A percentile compares a stretch with the other conserved stretches of the same genome.
These are phyloP conservation scores for Diaporthe helianthi DNA, from an alignment of 2,329 filamentous ascomycete genomes.

Conservation along the genomic window DNA sequence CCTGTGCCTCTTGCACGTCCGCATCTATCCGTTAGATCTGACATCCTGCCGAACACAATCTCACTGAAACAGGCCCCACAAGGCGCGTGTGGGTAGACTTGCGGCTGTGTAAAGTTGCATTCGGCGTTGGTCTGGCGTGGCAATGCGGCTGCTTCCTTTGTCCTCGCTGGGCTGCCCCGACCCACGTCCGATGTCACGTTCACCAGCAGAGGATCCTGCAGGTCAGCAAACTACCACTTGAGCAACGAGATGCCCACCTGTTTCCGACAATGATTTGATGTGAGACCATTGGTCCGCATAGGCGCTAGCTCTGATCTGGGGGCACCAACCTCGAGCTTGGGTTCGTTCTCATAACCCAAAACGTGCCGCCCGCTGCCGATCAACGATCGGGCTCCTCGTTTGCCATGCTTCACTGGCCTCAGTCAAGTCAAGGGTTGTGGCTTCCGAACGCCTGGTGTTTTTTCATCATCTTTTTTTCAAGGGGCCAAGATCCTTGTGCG, in stretches of 20 bases:
- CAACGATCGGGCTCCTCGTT: constrained; percentile 1
- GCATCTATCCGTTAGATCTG: constrained; percentile 6
- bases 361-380: constrained; percentile 17
- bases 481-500: constrained; percentile 7
- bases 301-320: constrained; percentile 13
- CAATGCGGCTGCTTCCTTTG: constrained; percentile 10
- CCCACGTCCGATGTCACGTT: background rate
- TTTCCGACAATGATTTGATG: constrained; percentile 2
- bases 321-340: constrained; percentile 1
- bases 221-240: constrained; percentile 16
- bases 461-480: constrained; percentile 13
- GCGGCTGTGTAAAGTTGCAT: constrained; percentile 28
- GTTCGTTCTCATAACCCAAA: background rate
- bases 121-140: constrained; percentile 1
- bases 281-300: constrained; percentile 21
- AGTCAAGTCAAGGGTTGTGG: background rate
- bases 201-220: constrained; percentile 14
- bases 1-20: background rate
- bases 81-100: background rate
- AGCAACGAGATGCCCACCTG: constrained; percentile 3
- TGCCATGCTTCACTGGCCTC: background rate
- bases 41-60: background rate
- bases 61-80: background rate
- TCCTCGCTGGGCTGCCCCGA: background rate
- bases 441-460: constrained; percentile 5